A percentile compares a stretch with the other conserved stretches of the same genome.
These are phyloP conservation scores for Oryza meridionalis DNA, from an alignment of 176 grass and related monocot genomes.

Conservation along the genomic window DNA sequence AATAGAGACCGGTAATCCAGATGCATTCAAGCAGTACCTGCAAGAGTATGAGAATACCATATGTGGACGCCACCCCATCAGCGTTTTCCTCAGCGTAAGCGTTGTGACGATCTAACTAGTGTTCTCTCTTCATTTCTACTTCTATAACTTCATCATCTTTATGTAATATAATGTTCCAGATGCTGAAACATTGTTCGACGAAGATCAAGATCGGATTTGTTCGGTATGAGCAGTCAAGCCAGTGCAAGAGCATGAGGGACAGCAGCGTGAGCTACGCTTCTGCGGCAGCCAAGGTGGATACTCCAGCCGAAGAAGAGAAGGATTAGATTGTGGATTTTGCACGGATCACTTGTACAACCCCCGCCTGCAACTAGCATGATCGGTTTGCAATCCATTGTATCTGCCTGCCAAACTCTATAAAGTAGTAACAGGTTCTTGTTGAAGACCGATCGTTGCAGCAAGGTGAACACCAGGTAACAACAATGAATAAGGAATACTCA, in stretches of 20 bases:
- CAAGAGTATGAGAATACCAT: conserved; percentile 82
- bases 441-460: neutral
- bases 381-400: conserved; percentile 18
- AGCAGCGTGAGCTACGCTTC: conserved; percentile 93
- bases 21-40: conserved; percentile 75
- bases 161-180: conserved; percentile 38
- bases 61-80: conserved; percentile 93
- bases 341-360: neutral
- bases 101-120: neutral
- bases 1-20: conserved; percentile 83
- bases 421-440: conserved; percentile 22
- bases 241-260: conserved; percentile 76
- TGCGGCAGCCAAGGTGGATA: conserved; percentile 64
- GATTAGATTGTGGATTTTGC: conserved; percentile 6
- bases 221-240: conserved; percentile 92
- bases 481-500: neutral
- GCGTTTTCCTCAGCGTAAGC: conserved; percentile 88
- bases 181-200: conserved; percentile 63
- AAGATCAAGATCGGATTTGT: conserved; percentile 85
- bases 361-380: neutral
- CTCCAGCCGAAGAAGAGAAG: conserved; percentile 25
- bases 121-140: neutral
- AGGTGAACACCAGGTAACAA: neutral
- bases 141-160: conserved; percentile 12
- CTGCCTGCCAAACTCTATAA: conserved; percentile 21